Conservation (phyloP, 1,284 basidiomycete species). For the Ustilago vetiveriae region DNA sequence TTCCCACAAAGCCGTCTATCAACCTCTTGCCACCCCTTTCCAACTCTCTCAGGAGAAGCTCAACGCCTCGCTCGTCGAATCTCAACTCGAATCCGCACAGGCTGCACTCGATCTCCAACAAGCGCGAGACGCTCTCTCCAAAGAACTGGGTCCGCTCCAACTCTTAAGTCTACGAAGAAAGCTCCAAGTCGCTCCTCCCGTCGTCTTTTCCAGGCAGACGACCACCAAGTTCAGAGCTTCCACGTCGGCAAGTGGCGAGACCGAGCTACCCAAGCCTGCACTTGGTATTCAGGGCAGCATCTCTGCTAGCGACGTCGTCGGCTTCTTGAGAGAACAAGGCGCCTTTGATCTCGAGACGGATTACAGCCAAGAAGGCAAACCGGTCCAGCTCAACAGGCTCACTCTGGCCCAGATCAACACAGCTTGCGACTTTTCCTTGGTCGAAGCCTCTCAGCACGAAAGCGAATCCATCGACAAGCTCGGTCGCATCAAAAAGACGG, state of each 20-base stretch:
- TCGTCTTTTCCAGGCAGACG: conserved; percentile 31
- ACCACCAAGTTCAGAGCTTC: conserved; percentile 22
- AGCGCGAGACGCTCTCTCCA: conserved; percentile 27
- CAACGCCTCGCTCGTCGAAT: conserved; percentile 21
- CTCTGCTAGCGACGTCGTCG: conserved; percentile 24
- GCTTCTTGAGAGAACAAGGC: conserved; percentile 25
- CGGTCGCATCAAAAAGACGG: conserved; percentile 41
- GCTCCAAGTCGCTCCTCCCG: conserved; percentile 25
- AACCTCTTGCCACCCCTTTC: conserved; percentile 36
- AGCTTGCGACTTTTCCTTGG: conserved; percentile 33
- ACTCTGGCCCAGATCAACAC: conserved; percentile 38
- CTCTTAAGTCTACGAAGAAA: conserved; percentile 39
- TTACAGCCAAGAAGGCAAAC: conserved; percentile 22
- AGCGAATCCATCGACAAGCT: conserved; percentile 29
- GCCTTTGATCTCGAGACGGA: conserved; percentile 42
- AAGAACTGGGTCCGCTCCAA: conserved; percentile 38
- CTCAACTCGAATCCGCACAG: conserved; percentile 26
- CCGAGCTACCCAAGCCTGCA: conserved; percentile 26
- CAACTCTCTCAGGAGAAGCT: conserved; percentile 15
- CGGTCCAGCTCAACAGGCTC: conserved; percentile 29
- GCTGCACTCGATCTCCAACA: conserved; percentile 13
- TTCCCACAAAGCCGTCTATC: conserved; percentile 27
- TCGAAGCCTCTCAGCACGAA: not conserved
- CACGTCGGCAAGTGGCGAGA: not conserved
- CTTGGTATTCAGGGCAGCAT: conserved; percentile 45